Evolutionary conservation across 345 rosid species (phyloP).

Genomic region (Hibiscus tridactylites): DNA sequence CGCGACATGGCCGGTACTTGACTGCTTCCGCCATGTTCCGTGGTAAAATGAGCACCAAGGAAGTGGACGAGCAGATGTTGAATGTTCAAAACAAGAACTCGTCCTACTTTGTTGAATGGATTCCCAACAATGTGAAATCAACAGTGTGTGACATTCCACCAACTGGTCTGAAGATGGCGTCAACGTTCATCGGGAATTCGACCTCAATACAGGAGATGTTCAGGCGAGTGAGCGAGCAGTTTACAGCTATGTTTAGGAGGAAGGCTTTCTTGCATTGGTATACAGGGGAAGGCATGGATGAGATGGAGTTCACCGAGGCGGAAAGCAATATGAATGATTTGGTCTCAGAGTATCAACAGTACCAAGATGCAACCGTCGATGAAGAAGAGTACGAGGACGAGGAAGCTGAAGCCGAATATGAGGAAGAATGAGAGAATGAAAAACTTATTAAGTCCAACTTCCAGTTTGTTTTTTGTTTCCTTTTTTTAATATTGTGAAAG

Average conservation of each 20-base stretch:
- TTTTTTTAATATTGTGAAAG: neutral
- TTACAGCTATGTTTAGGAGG: slow-evolving; percentile 66
- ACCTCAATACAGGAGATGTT: slow-evolving; percentile 76
- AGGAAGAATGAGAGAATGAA: slow-evolving; percentile 7
- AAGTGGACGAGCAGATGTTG: slow-evolving; percentile 63
- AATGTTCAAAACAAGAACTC: slow-evolving; percentile 65
- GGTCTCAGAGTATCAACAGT: slow-evolving; percentile 66
- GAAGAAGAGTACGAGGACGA: slow-evolving; percentile 57
- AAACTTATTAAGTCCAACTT: neutral
- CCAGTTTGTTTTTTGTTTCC: no score
- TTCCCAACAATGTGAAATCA: slow-evolving; percentile 66
- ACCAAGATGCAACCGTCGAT: slow-evolving; percentile 68
- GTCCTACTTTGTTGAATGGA: slow-evolving; percentile 62
- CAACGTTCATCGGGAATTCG: slow-evolving; percentile 59
- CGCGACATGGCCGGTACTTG: slow-evolving; percentile 36
- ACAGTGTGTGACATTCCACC: slow-evolving; percentile 78
- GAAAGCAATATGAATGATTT: slow-evolving; percentile 75
- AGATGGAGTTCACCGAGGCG: slow-evolving; percentile 61
- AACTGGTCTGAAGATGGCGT: slow-evolving; percentile 63
- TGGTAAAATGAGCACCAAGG: slow-evolving; percentile 73
- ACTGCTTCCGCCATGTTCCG: slow-evolving; percentile 79
- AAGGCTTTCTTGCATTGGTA: slow-evolving; percentile 70
- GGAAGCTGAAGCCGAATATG: slow-evolving; percentile 19
- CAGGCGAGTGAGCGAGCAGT: slow-evolving; percentile 67
- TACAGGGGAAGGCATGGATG: slow-evolving; percentile 61